Base-by-base conservation (phyloP, 2,329 filamentous ascomycete genomes). In the Claviceps lovelessii region DNA sequence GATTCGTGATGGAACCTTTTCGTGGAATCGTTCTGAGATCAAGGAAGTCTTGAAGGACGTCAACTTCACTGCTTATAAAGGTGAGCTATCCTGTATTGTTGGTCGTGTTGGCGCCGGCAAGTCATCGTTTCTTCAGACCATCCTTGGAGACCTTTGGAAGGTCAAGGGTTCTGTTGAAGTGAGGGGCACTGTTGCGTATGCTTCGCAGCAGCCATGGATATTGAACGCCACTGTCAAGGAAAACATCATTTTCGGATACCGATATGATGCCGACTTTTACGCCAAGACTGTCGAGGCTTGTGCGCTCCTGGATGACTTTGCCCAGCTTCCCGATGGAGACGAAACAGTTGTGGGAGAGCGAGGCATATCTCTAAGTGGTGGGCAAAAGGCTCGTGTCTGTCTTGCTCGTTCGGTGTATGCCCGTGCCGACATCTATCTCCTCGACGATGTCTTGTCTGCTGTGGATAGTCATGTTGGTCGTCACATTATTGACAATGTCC, bases 391-490 rank as follows among this genome's bases (percentile, higher is more conserved):
- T 54, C 87, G 93, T 58, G 78, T 98, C 57, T 91, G 90, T 15
- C 76, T 98, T 54, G 93, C 93, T 45, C 82, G 93, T 67, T 91
- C 94, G 35, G 93, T 98, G 1, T 98, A 98, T 66, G 90, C 94
- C 52, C 81, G 93, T 61, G 90, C 93, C n/a, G 94, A 98, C 67
- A 83, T 98, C 51, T 97, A 97, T 65, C 77, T 98, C 13, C 77
- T 98, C 11, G 93, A 98, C 61, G 93, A 98, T 67, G 87, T 90
- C 58, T 77, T 98, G 11, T 97, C 91, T 17, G 93, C 94, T 0
- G 93, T 98, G n/a, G 93, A 98, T 70, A 91, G 95, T 60, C 93
- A 98, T 65, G 93, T 98, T 56, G 93, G 93, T 51, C 81, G 88
- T 59, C 93, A 98, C 70, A 79, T 98, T 55, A 96, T 96, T 63